Base-by-base conservation (phyloP, 108 stramenopile genomes). In the Discostella pseudostelligera region DNA sequence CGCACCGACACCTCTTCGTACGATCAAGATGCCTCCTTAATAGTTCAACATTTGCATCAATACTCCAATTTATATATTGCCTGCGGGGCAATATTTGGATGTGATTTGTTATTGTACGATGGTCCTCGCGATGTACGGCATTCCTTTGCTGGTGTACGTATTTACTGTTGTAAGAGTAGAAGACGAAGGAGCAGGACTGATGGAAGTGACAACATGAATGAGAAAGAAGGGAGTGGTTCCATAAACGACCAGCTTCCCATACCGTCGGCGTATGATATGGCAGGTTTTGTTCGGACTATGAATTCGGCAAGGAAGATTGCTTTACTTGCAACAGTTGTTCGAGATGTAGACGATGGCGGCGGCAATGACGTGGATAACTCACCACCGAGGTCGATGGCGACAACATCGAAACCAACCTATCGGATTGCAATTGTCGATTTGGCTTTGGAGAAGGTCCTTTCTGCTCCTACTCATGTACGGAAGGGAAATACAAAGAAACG, bases 281-380 rank as follows among this genome's bases (percentile, higher is more conserved):
- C 81, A 6, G 87, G 90, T 22, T 92, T 72, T 72, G 93, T 92
- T 0, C 65, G 93, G 49, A 64, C 81, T 32, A 70, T 95, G 56
- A 90, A 95, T 67, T 92, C 88, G 25, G 93, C 90, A 22, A 80
- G 89, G 20, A 95, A 95, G 57, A 60, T 95, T 13, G 89, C 90
- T 2, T 70, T 95, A 22, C 50, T 92, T 49, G 89, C 86, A 4
- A 84, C 81, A 6, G 87, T 94, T 25, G 58, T 75, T 5, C 44
- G 71, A 46, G 62, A 13, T 4, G 54, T 56, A 43, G 71, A 51
- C 13, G 14, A 24, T 19, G 44, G 16, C 4, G 56, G 37, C 32
- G 22, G 8, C 17, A 39, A 50, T 49, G 56, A 39, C 36, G 13
- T 19, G 39, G 53, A 44, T 24, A 65, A 17, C 43, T 32, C 32